Percentiles rank a stretch among this genome's conserved stretches.
phyloP scores from a whole-genome alignment of 1,139 yeast genomes.

The Scheffersomyces lignicola region DNA sequence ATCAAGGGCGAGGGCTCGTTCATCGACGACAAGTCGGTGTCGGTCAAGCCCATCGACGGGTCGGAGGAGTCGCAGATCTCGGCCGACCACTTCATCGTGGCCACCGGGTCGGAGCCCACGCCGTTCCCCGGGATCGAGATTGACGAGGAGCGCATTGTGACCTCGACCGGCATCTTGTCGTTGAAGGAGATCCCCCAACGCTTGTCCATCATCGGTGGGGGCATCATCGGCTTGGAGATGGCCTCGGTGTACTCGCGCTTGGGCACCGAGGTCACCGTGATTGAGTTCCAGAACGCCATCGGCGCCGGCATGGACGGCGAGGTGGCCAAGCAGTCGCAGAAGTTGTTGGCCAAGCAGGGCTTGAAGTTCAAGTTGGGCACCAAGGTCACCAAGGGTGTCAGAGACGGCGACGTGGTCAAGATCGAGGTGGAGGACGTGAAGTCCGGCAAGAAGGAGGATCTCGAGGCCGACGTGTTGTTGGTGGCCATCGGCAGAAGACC shows the following conservation, averaged over 20 bases:
- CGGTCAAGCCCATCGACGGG: conserved; percentile 87
- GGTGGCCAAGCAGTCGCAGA: conserved; percentile 86
- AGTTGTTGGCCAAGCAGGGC: conserved; percentile 92
- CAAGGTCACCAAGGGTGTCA: conserved; percentile 82
- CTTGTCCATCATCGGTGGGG: conserved; percentile 95
- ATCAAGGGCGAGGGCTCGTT: conserved; percentile 93
- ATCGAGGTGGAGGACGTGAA: conserved; percentile 89
- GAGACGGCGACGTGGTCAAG: conserved; percentile 86
- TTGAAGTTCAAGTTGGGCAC: conserved; percentile 89
- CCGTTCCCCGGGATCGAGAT: conserved; percentile 98
- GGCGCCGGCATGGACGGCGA: conserved; percentile 98
- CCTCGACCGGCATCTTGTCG: conserved; percentile 89
- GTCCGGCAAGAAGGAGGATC: conserved; percentile 72
- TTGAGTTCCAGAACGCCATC: conserved; percentile 87
- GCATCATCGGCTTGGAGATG: conserved; percentile 99
- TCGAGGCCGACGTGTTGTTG: conserved; percentile 89
- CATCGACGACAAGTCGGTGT: conserved; percentile 73
- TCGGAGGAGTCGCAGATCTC: conserved; percentile 60
- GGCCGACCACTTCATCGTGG: conserved; percentile 89
- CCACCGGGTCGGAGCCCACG: conserved; percentile 98
- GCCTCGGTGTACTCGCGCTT: conserved; percentile 96
- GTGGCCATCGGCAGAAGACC: conserved; percentile 99
- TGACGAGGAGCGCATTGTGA: conserved; percentile 96
- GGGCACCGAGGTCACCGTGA: conserved; percentile 92
- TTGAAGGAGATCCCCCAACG: conserved; percentile 89